These are phyloP conservation scores for Vanilla planifolia DNA, from an alignment of 106 monocot genomes.

Conservation along the genomic window DNA sequence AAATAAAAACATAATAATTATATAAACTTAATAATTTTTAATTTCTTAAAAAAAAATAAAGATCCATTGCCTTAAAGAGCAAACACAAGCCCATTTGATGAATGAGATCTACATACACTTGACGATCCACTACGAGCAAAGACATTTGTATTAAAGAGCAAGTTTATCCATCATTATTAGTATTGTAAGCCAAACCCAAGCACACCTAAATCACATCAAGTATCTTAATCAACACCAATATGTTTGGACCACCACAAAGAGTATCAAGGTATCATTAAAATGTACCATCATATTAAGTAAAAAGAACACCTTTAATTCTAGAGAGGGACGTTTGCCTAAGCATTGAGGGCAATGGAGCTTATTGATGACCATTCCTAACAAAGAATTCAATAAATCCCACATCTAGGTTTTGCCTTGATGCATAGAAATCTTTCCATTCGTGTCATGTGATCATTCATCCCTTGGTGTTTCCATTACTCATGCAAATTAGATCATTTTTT, in stretches of 20 bases:
- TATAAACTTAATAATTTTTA: too few species aligned
- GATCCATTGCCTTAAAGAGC: too few species aligned
- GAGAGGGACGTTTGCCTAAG: slow-evolving; percentile 2
- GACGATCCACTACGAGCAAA: background rate
- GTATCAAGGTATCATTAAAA: background rate
- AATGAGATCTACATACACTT: too few species aligned
- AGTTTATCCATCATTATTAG: too few species aligned
- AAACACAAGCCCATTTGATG: too few species aligned
- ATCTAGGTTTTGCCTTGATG: background rate
- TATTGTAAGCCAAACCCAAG: too few species aligned
- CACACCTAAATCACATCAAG: background rate
- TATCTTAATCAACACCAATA: background rate
- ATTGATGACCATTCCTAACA: background rate
- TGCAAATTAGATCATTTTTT: background rate
- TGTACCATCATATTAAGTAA: slow-evolving; percentile 3
- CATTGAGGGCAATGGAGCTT: background rate
- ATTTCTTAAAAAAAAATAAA: too few species aligned
- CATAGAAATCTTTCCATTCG: background rate
- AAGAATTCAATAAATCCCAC: background rate
- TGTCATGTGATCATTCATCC: background rate
- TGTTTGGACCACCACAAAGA: background rate
- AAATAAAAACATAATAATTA: too few species aligned
- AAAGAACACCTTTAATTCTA: background rate
- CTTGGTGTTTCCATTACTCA: background rate
- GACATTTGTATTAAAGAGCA: background rate